These are phyloP conservation scores for Floccularia luteovirens DNA, from an alignment of 768 basidiomycete genomes.

Conservation along the genomic window DNA sequence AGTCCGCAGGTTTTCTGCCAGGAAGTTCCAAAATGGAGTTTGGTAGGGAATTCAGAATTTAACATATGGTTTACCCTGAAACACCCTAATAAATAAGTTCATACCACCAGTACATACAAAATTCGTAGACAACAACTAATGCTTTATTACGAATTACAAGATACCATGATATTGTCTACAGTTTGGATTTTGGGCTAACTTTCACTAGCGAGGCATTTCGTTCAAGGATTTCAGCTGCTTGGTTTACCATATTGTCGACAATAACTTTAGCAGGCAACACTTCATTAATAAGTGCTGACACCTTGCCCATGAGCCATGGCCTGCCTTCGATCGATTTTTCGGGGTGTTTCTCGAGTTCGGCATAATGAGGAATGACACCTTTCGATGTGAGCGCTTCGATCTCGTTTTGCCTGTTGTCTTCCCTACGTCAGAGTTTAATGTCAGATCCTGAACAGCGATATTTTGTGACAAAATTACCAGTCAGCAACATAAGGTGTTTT, in stretches of 20 bases:
- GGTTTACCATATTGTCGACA: conserved; percentile 64
- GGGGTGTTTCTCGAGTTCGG: conserved; percentile 73
- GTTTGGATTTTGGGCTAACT: conserved; percentile 36
- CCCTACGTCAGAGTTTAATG: conserved; percentile 37
- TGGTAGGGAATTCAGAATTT: no score
- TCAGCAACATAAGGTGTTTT: conserved; percentile 81
- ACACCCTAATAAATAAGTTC: no score
- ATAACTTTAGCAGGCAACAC: conserved; percentile 79
- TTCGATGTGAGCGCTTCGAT: conserved; percentile 76
- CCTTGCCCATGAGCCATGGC: conserved; percentile 81
- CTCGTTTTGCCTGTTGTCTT: conserved; percentile 70
- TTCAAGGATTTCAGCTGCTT: conserved; percentile 27
- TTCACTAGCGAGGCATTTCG: conserved; percentile 27
- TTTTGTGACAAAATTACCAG: conserved; percentile 41
- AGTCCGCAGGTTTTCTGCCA: no score
- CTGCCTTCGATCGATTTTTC: conserved; percentile 64
- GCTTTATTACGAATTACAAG: no score
- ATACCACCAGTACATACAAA: no score
- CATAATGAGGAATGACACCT: conserved; percentile 72
- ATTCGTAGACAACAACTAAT: no score
- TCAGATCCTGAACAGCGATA: not conserved
- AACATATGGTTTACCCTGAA: no score
- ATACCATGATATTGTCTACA: no score
- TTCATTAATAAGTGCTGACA: conserved; percentile 67
- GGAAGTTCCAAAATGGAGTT: no score